phyloP scores from a whole-genome alignment of 2,329 filamentous ascomycete species.

The Aspergillus ustus region DNA sequence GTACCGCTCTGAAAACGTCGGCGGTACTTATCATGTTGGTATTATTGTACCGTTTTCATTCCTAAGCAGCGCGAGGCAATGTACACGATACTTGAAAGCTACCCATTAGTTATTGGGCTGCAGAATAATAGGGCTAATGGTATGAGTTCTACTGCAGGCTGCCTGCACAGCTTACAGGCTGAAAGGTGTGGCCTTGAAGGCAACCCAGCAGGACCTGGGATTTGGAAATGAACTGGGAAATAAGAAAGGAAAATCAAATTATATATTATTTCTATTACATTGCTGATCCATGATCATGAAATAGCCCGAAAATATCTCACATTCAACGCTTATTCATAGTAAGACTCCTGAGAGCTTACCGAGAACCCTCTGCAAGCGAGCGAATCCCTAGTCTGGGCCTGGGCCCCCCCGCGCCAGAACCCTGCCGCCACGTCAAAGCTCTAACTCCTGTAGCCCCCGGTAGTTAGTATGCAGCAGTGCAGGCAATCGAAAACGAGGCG shows the following conservation, averaged over 20 bases:
- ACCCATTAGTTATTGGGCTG: not conserved
- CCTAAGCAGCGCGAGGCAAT: not conserved
- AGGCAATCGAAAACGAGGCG: not conserved
- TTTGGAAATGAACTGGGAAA: not conserved
- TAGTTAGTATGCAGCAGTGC: not conserved
- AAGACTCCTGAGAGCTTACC: not conserved
- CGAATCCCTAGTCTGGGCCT: not conserved
- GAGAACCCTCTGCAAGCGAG: not conserved
- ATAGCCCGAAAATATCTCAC: not conserved
- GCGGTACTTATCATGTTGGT: conserved; percentile 2
- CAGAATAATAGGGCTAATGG: not conserved
- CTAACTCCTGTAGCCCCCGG: not conserved
- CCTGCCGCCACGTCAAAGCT: not conserved
- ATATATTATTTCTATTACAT: not conserved
- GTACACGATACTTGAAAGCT: conserved; percentile 10
- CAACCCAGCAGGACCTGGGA: not conserved
- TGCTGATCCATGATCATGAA: not conserved
- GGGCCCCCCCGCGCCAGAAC: not conserved
- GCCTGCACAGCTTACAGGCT: not conserved
- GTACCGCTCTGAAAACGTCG: conserved; percentile 3
- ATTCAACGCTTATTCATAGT: not conserved
- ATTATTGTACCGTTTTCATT: not conserved
- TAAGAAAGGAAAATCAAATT: not conserved
- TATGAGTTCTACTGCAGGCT: not conserved
- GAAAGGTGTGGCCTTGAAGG: not conserved